A percentile compares a stretch with the other conserved stretches of the same genome.
Evolutionary conservation across 2,329 filamentous ascomycete species (phyloP).

Genomic region (Drechmeria coniospora): DNA sequence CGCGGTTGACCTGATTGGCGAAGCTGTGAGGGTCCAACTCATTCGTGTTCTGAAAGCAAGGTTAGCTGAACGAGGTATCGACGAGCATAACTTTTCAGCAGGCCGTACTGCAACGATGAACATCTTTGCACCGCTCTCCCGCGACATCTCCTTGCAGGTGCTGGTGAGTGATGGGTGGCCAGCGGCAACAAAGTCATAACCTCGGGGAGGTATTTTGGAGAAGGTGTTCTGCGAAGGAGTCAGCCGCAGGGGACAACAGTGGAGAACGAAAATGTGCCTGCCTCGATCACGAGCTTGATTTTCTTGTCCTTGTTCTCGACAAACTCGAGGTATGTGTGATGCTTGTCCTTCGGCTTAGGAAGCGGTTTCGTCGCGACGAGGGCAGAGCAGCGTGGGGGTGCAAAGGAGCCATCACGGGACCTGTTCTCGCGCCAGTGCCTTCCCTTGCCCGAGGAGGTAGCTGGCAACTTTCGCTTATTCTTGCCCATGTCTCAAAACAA

Average conservation of each 20-base stretch:
- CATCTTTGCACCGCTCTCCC: conserved; percentile 45
- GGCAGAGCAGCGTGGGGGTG: conserved; percentile 15
- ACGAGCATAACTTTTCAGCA: too few relatives aligned
- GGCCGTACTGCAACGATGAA: conserved; percentile 53
- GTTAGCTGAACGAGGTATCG: too few relatives aligned
- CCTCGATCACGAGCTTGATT: conserved; percentile 48
- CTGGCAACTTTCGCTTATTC: conserved; percentile 18
- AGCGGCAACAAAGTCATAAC: conserved; percentile 46
- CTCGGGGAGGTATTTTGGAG: conserved; percentile 36
- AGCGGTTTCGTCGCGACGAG: conserved; percentile 23
- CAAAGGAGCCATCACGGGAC: conserved; percentile 17
- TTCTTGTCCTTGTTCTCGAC: conserved; percentile 50
- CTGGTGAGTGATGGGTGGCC: conserved; percentile 45
- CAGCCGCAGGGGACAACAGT: conserved; percentile 5
- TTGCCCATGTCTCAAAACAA: conserved; percentile 16
- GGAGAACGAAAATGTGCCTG: conserved; percentile 16
- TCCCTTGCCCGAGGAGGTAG: conserved; percentile 17
- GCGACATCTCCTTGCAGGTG: conserved; percentile 48
- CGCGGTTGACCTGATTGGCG: conserved; percentile 39
- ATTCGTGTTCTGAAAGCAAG: conserved; percentile 14
- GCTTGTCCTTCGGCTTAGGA: conserved; percentile 31
- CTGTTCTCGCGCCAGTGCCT: conserved; percentile 17
- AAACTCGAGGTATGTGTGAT: conserved; percentile 48
- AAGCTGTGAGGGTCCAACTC: conserved; percentile 20
- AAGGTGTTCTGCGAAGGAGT: conserved; percentile 32